Evolutionary conservation across 768 basidiomycete genomes (phyloP).

Genomic region (Xanthoconium stramineum): DNA sequence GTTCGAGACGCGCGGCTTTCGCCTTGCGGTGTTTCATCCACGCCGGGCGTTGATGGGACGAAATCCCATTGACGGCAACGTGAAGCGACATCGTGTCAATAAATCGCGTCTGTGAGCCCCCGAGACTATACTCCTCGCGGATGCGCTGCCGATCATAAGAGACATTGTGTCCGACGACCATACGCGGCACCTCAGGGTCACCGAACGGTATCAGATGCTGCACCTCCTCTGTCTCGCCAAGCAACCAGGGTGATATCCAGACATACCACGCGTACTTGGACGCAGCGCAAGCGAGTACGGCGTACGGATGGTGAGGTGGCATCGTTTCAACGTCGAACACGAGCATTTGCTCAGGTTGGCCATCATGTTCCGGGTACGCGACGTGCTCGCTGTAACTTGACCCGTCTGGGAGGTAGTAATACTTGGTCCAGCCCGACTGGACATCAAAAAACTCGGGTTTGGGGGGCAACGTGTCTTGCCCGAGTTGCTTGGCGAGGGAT

Average conservation of each 20-base stretch:
- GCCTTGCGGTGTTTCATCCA: conserved; percentile 86
- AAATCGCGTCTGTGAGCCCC: conserved; percentile 70
- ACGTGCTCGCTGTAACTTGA: conserved; percentile 74
- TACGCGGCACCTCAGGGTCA: conserved; percentile 43
- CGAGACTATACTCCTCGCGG: conserved; percentile 75
- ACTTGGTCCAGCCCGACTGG: conserved; percentile 88
- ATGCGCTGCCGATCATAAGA: conserved; percentile 89
- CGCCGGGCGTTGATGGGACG: conserved; percentile 88
- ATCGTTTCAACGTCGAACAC: conserved; percentile 95
- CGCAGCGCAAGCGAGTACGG: conserved; percentile 87
- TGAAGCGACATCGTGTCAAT: conserved; percentile 95
- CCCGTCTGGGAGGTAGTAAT: conserved; percentile 68
- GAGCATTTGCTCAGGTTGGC: conserved; percentile 67
- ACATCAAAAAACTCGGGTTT: conserved; percentile 52
- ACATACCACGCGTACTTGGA: conserved; percentile 87
- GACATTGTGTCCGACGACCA: conserved; percentile 93
- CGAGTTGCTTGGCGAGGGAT: conserved; percentile 58
- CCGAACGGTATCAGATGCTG: conserved; percentile 77
- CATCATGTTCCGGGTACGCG: conserved; percentile 59
- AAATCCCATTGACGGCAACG: conserved; percentile 90
- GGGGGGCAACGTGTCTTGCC: conserved; percentile 52
- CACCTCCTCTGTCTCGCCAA: conserved; percentile 54
- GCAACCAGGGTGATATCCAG: conserved; percentile 94
- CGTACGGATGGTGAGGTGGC: conserved; percentile 74
- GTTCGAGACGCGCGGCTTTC: conserved; percentile 53